Evolutionary conservation across 176 grass and related monocot species (phyloP), one percentile per base, ranked within the genome.

Genomic region (Triticum turgidum): DNA sequence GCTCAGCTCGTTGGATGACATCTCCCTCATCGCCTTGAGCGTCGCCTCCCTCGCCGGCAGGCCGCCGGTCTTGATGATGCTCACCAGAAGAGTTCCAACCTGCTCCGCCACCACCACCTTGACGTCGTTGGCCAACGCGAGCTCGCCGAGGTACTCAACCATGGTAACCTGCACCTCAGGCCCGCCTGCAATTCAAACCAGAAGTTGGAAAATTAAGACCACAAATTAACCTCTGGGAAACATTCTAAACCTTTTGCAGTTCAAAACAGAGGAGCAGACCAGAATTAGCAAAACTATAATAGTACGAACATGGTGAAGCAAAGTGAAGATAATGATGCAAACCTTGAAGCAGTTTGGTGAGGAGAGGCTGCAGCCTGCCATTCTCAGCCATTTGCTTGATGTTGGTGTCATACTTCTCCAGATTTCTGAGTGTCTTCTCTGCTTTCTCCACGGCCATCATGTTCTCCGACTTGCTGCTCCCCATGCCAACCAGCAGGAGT

Each of bases 321-420:
- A 73, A 41, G 8, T 73, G 20, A 58, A 35, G 9, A 35, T 4
- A 77, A 77, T 47, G 11, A 9, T 34, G 49, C 49, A 35, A 74
- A 8, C 92, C 93, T 82, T 92, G 1, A 47, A 91, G 17, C 25
- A 96, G 89, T 7, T 89, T 89, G 5, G 83, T 91, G 1, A 96
- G 88, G 62, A 96, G 91, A 11, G 94, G 94, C 76, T 93, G 84
- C 6, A 96, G 87, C 84, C 94, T 84, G 56, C 94, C 94, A 69
- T 96, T 96, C 51, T 96, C 94, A 7, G 91, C 94, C 94, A 96
- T 96, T 17, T 92, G 94, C 89, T 93, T 93, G 35, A 93, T 89
- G 83, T 93, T 96, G 1, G 74, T 85, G 25, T 96, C 94, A 7
- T 86, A 84, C 78, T 76, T 79, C 74, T 96, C 94, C 87, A 96